phyloP scores from a whole-genome alignment of 495 filamentous ascomycete genomes.

The Penicillium flavigenum region DNA sequence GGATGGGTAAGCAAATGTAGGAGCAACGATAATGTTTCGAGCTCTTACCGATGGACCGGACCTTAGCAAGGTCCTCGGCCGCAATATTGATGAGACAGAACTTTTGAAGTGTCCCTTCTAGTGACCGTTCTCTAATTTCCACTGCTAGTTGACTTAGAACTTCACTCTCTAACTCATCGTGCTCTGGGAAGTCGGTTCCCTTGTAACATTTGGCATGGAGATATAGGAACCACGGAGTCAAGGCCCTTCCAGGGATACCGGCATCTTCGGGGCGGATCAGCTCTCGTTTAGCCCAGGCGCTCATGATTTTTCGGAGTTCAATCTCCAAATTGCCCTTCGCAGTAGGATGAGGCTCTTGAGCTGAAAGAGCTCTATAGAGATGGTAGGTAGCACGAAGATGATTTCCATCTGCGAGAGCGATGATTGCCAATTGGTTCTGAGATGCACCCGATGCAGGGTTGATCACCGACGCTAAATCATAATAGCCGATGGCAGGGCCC shows the following conservation, averaged over 20 bases:
- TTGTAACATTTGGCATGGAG: slow-evolving; percentile 83
- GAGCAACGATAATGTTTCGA: slow-evolving; percentile 4
- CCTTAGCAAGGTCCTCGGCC: slow-evolving; percentile 68
- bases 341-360: slow-evolving; percentile 67
- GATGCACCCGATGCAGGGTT: slow-evolving; percentile 75
- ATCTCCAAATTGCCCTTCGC: slow-evolving; percentile 74
- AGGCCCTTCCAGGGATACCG: slow-evolving; percentile 49
- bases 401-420: slow-evolving; percentile 70
- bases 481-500: slow-evolving; percentile 80
- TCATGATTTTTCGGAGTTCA: slow-evolving; percentile 72
- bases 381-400: slow-evolving; percentile 85
- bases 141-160: slow-evolving; percentile 74
- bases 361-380: slow-evolving; percentile 77
- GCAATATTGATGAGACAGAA: slow-evolving; percentile 84
- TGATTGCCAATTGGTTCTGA: slow-evolving; percentile 86
- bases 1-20: slow-evolving; percentile 25
- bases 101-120: slow-evolving; percentile 68
- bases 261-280: slow-evolving; percentile 54
- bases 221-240: slow-evolving; percentile 81
- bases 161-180: slow-evolving; percentile 83
- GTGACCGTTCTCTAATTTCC: slow-evolving; percentile 66
- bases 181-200: slow-evolving; percentile 66
- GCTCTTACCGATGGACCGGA: slow-evolving; percentile 59
- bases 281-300: slow-evolving; percentile 59
- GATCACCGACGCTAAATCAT: slow-evolving; percentile 75